phyloP scores from a whole-genome alignment of 1,284 basidiomycete species.

The Marasmius oreades region DNA sequence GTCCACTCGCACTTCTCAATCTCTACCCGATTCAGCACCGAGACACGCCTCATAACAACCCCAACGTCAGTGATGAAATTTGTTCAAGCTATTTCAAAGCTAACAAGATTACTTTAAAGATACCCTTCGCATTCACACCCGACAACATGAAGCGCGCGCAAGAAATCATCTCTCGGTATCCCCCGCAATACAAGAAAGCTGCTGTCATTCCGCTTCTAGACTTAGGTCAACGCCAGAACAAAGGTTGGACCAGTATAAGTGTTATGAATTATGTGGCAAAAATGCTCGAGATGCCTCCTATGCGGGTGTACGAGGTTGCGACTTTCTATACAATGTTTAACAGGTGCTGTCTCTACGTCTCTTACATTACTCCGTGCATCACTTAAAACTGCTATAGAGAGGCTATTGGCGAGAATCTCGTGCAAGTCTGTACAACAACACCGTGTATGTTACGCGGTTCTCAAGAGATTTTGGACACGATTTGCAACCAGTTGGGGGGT shows the following conservation, averaged over 20 bases:
- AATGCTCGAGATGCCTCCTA: conserved; percentile 91
- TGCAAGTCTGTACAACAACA: conserved; percentile 99
- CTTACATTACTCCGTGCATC: neutral
- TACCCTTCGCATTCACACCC: conserved; percentile 84
- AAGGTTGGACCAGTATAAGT: conserved; percentile 97
- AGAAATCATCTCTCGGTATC: conserved; percentile 91
- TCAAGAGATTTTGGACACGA: conserved; percentile 84
- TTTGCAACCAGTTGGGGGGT: conserved; percentile 80
- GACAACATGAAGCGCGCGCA: conserved; percentile 84
- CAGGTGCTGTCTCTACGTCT: conserved; percentile 39
- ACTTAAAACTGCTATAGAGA: conserved; percentile 49
- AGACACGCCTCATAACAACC: conserved; percentile 91
- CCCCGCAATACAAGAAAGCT: conserved; percentile 96
- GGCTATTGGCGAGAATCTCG: conserved; percentile 92
- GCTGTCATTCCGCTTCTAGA: conserved; percentile 97
- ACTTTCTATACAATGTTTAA: conserved; percentile 99
- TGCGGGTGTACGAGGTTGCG: conserved; percentile 99
- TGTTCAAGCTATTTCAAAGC: neutral
- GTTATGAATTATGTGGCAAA: conserved; percentile 98
- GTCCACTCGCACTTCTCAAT: neutral
- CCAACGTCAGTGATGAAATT: conserved; percentile 48
- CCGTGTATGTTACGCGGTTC: conserved; percentile 97
- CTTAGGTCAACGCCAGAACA: conserved; percentile 96
- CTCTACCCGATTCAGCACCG: conserved; percentile 64
- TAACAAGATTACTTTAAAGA: conserved; percentile 41